Conservation (phyloP, 2,329 filamentous ascomycete species). For the Sarocladiaceae sp. region DNA sequence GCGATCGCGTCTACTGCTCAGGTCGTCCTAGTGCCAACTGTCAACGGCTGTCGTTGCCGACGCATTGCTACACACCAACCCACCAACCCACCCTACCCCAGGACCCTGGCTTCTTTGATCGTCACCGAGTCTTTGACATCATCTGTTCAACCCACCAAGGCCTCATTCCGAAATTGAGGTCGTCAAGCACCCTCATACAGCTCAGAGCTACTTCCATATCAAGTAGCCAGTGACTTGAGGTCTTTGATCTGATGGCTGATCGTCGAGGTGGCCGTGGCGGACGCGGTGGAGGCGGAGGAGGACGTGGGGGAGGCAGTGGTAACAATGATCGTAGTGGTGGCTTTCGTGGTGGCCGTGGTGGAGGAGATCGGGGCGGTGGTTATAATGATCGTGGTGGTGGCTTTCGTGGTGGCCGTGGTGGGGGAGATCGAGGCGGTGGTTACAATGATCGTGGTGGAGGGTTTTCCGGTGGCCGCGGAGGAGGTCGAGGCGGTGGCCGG, state of each 20-base stretch:
- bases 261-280: slow-evolving; percentile 15
- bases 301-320: slow-evolving; percentile 18
- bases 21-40: no score
- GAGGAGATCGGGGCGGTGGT: slow-evolving; percentile 17
- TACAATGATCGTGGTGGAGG: slow-evolving; percentile 12
- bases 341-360: slow-evolving; percentile 11
- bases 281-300: slow-evolving; percentile 13
- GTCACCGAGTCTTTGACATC: background rate
- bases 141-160: no score
- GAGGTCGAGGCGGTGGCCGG: slow-evolving; percentile 14
- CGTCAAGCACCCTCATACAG: no score
- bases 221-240: background rate
- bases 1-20: no score
- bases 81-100: no score
- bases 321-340: slow-evolving; percentile 16
- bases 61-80: no score
- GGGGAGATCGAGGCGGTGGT: slow-evolving; percentile 16
- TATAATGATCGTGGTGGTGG: slow-evolving; percentile 15
- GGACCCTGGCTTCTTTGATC: background rate
- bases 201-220: background rate
- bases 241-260: background rate
- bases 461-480: slow-evolving; percentile 12
- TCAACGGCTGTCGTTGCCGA: no score
- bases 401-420: slow-evolving; percentile 17
- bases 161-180: background rate